Evolutionary conservation across 306 rosid genomes (phyloP).

Genomic region (Medicago truncatula): DNA sequence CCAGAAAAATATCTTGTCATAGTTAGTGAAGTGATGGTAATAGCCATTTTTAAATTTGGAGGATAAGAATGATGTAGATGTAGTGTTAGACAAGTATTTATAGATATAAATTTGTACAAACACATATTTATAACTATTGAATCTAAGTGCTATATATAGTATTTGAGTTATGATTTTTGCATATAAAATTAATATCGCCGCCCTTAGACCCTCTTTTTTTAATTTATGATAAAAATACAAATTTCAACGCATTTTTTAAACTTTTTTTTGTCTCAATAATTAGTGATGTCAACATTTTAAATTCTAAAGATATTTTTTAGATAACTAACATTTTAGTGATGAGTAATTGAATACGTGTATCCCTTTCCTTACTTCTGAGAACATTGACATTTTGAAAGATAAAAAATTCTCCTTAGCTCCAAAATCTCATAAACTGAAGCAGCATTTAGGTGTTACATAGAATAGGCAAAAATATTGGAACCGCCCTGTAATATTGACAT

Average conservation of each 20-base stretch:
- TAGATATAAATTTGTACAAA: slow-evolving; percentile 14
- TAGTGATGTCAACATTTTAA: background rate
- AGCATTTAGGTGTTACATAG: background rate
- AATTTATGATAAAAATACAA: background rate
- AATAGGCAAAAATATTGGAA: background rate
- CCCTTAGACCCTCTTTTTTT: background rate
- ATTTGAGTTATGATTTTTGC: background rate
- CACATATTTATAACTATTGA: background rate
- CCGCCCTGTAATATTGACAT: background rate
- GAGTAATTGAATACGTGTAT: slow-evolving; percentile 2
- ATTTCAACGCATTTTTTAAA: background rate
- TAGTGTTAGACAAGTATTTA: slow-evolving; percentile 27
- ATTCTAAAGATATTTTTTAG: background rate
- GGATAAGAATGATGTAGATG: slow-evolving; percentile 11
- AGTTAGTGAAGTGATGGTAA: slow-evolving; percentile 34
- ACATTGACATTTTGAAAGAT: background rate
- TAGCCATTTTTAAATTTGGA: slow-evolving; percentile 34
- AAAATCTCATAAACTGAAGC: slow-evolving; percentile 2
- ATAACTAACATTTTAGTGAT: background rate
- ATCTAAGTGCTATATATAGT: background rate
- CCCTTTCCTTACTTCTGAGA: background rate
- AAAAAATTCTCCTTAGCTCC: background rate
- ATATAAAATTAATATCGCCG: background rate
- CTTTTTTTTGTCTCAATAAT: background rate
- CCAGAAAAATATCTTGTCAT: background rate